These are phyloP conservation scores for Acorus calamus DNA, from an alignment of 106 monocot genomes.

Conservation along the genomic window DNA sequence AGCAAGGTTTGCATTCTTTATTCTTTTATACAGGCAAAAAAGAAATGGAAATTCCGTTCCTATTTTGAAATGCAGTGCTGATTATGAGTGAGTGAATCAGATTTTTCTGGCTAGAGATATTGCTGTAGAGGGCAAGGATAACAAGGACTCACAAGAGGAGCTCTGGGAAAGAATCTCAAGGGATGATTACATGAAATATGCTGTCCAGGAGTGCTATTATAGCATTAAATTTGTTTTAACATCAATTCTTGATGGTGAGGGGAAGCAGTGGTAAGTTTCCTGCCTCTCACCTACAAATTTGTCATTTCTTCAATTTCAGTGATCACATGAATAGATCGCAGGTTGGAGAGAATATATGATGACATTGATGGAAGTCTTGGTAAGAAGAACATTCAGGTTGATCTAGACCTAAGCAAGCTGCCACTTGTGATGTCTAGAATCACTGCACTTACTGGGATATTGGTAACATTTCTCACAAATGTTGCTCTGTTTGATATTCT, in stretches of 20 bases:
- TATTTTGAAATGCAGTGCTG: background rate
- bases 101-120: slow-evolving; percentile 85
- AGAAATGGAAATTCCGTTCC: too few relatives aligned
- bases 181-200: slow-evolving; percentile 94
- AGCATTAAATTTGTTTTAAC: slow-evolving; percentile 44
- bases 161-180: slow-evolving; percentile 78
- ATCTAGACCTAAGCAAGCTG: slow-evolving; percentile 54
- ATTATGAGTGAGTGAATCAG: slow-evolving; percentile 26
- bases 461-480: slow-evolving; percentile 34
- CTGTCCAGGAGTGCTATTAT: slow-evolving; percentile 72
- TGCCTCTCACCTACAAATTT: background rate
- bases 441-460: slow-evolving; percentile 61
- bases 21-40: too few relatives aligned
- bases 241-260: slow-evolving; percentile 59
- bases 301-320: background rate
- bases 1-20: slow-evolving; percentile 52
- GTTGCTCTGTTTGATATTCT: background rate
- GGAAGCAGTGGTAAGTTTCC: slow-evolving; percentile 50
- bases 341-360: slow-evolving; percentile 65
- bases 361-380: slow-evolving; percentile 36
- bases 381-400: slow-evolving; percentile 25
- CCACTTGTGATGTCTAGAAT: slow-evolving; percentile 68
- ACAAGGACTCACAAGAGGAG: slow-evolving; percentile 56
- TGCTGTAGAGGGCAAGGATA: slow-evolving; percentile 33
- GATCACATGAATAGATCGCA: slow-evolving; percentile 8